A percentile compares a stretch with the other conserved stretches of the same genome.
phyloP scores from a whole-genome alignment of 2,329 filamentous ascomycete species.

The Lecanicillium sp. region DNA sequence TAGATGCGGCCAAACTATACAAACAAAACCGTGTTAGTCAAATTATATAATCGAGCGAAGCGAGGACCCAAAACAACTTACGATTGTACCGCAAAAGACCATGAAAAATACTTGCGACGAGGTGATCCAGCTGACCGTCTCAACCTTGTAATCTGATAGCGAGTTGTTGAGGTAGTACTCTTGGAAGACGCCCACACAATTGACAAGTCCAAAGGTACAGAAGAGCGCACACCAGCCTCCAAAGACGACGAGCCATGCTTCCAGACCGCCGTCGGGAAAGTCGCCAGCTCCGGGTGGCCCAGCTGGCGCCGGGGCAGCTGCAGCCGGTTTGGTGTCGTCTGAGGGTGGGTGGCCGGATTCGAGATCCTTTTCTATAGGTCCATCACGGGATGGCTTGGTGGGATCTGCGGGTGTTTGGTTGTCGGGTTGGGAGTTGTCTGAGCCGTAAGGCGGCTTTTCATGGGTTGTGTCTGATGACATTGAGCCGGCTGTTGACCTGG shows the following conservation, averaged over 20 bases:
- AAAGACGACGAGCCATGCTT: conserved; percentile 50
- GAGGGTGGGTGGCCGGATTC: not conserved
- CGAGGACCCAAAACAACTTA: conserved; percentile 31
- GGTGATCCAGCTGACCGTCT: conserved; percentile 51
- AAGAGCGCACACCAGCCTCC: conserved; percentile 35
- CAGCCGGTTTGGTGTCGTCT: too few species aligned
- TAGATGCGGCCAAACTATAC: conserved; percentile 48
- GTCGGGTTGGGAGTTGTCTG: not conserved
- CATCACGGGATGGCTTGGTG: conserved; percentile 18
- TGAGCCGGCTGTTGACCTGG: conserved; percentile 15
- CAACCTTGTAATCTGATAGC: conserved; percentile 37
- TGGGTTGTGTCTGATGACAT: conserved; percentile 17
- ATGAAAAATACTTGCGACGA: conserved; percentile 42
- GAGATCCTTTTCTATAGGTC: conserved; percentile 7
- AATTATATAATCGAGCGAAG: not conserved
- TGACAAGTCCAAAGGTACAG: conserved; percentile 35
- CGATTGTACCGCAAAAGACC: conserved; percentile 39
- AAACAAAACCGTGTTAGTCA: conserved; percentile 4
- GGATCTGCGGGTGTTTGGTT: conserved; percentile 16
- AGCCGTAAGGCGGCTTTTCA: conserved; percentile 11
- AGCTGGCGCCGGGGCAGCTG: conserved; percentile 6
- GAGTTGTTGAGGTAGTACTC: conserved; percentile 45
- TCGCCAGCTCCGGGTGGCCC: conserved; percentile 33
- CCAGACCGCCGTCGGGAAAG: conserved; percentile 49
- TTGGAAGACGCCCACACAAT: conserved; percentile 47